Evolutionary conservation across 176 grass and related monocot genomes (phyloP).

Genomic region (Raddia distichophylla): DNA sequence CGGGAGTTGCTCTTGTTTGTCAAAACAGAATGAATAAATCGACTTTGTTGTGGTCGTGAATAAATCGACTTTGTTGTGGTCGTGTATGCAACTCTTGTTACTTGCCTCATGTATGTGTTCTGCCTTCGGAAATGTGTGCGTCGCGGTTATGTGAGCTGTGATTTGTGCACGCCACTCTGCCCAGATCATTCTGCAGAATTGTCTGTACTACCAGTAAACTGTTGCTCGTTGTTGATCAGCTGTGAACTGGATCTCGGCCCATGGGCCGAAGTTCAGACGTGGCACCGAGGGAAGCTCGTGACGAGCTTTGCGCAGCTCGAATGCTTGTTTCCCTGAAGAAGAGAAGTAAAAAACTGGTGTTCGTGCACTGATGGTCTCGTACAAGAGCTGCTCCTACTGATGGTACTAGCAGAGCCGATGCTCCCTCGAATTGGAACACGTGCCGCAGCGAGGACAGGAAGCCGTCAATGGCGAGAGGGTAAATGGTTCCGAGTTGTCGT

Average conservation of each 20-base stretch:
- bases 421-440: not conserved
- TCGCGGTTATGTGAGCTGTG: not conserved
- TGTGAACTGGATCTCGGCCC: not conserved
- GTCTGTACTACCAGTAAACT: no score
- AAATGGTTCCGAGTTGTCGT: not conserved
- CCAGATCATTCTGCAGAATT: not conserved
- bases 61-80: not conserved
- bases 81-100: no score
- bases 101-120: not conserved
- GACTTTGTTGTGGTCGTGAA: not conserved
- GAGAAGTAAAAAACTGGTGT: no score
- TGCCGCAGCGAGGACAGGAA: not conserved
- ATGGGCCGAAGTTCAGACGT: not conserved
- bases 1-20: not conserved
- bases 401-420: not conserved
- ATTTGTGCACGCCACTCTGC: not conserved
- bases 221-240: not conserved
- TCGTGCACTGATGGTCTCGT: no score
- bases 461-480: not conserved
- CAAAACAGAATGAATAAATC: constrained; percentile 1
- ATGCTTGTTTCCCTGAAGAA: no score
- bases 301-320: no score
- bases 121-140: no score
- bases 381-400: no score
- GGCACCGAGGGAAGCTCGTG: no score